These are phyloP conservation scores for Pulveroboletus frians DNA, from an alignment of 768 basidiomycete species.

Conservation along the genomic window DNA sequence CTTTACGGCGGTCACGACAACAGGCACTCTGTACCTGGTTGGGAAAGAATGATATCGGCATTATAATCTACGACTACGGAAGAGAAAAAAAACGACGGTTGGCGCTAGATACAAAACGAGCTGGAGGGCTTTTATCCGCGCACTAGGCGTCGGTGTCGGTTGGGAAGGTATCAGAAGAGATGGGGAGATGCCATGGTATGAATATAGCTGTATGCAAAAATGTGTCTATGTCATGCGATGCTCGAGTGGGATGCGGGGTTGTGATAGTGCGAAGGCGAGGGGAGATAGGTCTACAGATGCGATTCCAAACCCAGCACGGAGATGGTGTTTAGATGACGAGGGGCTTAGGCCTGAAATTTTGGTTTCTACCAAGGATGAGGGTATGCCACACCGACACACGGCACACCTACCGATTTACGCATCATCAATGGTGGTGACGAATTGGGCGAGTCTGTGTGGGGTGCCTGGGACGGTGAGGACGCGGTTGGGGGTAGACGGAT, in stretches of 20 bases:
- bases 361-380: no score
- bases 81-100: not conserved
- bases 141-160: conserved; percentile 13
- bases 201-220: conserved; percentile 31
- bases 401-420: conserved; percentile 43
- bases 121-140: conserved; percentile 12
- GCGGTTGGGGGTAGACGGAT: not conserved
- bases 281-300: conserved; percentile 19
- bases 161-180: conserved; percentile 1
- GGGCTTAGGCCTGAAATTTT: conserved; percentile 31
- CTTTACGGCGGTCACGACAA: no score
- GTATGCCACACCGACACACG: no score
- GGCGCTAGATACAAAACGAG: conserved; percentile 21
- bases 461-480: conserved; percentile 28
- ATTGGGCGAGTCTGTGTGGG: conserved; percentile 33
- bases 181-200: conserved; percentile 30
- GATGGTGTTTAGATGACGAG: conserved; percentile 6
- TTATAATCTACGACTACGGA: conserved; percentile 21
- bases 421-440: conserved; percentile 51
- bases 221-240: conserved; percentile 30
- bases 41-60: conserved; percentile 2
- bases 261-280: conserved; percentile 10
- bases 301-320: conserved; percentile 7
- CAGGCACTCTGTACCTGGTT: conserved; percentile 4
- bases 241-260: conserved; percentile 18